Evolutionary conservation across 208 protist genomes (phyloP).

Genomic region (Acanthamoeba triangularis): DNA sequence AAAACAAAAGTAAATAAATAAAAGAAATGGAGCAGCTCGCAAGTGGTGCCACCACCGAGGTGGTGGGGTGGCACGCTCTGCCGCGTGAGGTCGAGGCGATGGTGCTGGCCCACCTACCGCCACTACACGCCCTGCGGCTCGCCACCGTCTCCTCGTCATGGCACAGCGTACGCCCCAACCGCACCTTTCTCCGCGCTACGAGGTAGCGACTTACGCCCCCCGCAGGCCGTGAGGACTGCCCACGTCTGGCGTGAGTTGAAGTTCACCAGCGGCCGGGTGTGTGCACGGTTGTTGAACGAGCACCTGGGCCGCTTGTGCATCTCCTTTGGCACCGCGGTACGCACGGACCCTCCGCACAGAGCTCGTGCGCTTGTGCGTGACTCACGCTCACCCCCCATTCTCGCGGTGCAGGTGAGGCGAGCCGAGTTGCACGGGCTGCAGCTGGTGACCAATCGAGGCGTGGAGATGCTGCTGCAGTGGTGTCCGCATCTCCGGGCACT

Average conservation of each 20-base stretch:
- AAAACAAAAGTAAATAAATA: not conserved
- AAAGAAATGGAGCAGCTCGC: not conserved
- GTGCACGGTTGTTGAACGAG: not conserved
- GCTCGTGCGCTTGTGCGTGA: not conserved
- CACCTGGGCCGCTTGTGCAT: constrained; percentile 8
- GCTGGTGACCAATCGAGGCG: not conserved
- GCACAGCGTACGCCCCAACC: not conserved
- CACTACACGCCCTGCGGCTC: not conserved
- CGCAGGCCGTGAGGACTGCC: not conserved
- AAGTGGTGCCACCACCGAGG: not conserved
- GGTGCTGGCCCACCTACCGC: not conserved
- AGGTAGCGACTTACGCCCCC: not conserved
- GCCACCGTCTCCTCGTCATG: not conserved
- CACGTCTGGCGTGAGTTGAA: constrained; percentile 8
- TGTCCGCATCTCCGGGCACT: not conserved
- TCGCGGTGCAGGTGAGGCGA: not conserved
- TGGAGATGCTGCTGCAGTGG: constrained; percentile 23
- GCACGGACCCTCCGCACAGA: not conserved
- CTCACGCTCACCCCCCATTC: not conserved
- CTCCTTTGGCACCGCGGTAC: constrained; percentile 19
- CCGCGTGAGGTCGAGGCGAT: constrained; percentile 15
- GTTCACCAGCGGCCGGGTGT: not conserved
- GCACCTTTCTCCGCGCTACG: not conserved
- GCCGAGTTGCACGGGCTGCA: not conserved
- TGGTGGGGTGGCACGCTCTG: not conserved